A percentile compares a stretch with the other conserved stretches of the same genome.
These are phyloP conservation scores for Fusarium verrucosum DNA, from an alignment of 2,329 filamentous ascomycete genomes.

Conservation along the genomic window DNA sequence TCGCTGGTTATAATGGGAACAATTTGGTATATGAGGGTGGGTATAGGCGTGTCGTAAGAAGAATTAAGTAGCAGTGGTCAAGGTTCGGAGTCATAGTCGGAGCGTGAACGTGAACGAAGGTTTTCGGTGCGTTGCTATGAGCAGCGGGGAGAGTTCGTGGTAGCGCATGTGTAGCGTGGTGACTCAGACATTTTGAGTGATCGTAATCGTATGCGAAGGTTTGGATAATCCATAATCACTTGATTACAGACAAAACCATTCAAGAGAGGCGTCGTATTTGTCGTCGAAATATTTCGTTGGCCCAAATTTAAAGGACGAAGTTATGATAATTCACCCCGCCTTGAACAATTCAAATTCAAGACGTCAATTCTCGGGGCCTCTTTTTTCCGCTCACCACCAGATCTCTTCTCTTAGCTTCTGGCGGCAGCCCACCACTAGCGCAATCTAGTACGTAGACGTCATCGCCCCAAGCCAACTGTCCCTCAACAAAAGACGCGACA, in stretches of 20 bases:
- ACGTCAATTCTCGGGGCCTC: conserved; percentile 17
- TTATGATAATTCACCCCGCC: conserved; percentile 14
- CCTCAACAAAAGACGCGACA: conserved; percentile 27
- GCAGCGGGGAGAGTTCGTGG: background rate
- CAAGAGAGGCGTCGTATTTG: background rate
- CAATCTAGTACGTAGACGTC: conserved; percentile 37
- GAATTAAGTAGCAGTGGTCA: background rate
- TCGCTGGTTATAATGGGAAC: background rate
- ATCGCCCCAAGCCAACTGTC: conserved; percentile 30
- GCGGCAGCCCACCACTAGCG: conserved; percentile 26
- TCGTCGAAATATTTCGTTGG: background rate
- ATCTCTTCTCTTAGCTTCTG: conserved; percentile 9
- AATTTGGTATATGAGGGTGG: background rate
- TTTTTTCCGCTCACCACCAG: conserved; percentile 28
- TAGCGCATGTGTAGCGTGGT: background rate
- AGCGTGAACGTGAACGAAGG: background rate
- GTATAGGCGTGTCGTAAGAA: background rate
- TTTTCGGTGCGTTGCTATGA: background rate
- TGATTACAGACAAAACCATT: background rate
- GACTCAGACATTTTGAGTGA: background rate
- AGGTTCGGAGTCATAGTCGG: background rate
- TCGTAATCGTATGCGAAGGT: too few species aligned
- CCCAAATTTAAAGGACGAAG: background rate
- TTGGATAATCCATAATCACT: background rate
- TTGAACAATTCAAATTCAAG: background rate